Evolutionary conservation across 768 basidiomycete genomes (phyloP), one percentile per base, ranked within the genome.

Genomic region (Trametopsis cervina): DNA sequence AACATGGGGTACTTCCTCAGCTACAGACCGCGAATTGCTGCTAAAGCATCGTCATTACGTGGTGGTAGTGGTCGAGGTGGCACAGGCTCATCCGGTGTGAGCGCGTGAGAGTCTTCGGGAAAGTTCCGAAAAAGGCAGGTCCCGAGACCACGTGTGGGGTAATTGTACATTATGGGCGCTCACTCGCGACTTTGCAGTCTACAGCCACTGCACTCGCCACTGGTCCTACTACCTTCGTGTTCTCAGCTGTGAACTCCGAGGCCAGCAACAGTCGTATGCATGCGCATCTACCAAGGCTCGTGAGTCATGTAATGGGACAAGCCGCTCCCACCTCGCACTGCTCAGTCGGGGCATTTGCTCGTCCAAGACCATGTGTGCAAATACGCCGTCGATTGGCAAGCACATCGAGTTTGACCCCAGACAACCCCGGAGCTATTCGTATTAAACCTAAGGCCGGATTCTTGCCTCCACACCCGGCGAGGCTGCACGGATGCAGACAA

Each of bases 281-380:
- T 60, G 57, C 58, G 56, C 51, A 53, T 38, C 47, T 39, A 33
- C 46, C 38, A 29, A 40, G 51, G 50, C 51, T 47, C 43, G 37
- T 54, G 46, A 66, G 58, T 62, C 57, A 73, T 73, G 72, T 69
- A 55, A 63, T 64, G 63, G 56, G 54, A 54, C 36, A 38, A n/a
- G n/a, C n/a, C 50, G 55, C 2, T 36, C 38, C 35, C 44, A 20
- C 35, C 39, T 7, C 17, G 18, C 7, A 40, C 7, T 17, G 7
- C 17, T 40, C 22, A 11, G n/a, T 17, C 22, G 35, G 35, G 11
- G 35, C 11, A 11, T 11, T 17, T 36, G 39, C 39, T 17, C 39
- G 39, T 40, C 17, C 17, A 40, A 11, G n/a, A 17, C 7, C 39
- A 17, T 22, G 39, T 40, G 9, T 9, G 11, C 7, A 7, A 22